Evolutionary conservation across 2,329 filamentous ascomycete genomes (phyloP).

Genomic region (Aspergillus sp.): DNA sequence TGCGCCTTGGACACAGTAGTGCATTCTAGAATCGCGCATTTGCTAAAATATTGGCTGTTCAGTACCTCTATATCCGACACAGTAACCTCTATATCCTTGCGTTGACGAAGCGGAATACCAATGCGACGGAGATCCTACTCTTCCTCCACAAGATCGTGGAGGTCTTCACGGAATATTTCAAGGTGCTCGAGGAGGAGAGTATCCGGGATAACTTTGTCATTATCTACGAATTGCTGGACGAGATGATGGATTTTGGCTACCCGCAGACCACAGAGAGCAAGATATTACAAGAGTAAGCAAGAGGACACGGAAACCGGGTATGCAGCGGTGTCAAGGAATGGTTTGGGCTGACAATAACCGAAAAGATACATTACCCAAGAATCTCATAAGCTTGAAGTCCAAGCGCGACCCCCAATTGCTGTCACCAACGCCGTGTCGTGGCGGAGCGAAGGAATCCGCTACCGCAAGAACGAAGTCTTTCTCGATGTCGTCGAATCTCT

Average conservation of each 20-base stretch:
- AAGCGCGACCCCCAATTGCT: slow-evolving; percentile 90
- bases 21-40: not conserved
- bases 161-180: slow-evolving; percentile 99
- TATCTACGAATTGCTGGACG: slow-evolving; percentile 95
- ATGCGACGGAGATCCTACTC: slow-evolving; percentile 94
- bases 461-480: slow-evolving; percentile 99
- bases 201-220: slow-evolving; percentile 99
- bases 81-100: slow-evolving; percentile 98
- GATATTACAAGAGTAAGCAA: slow-evolving; percentile 82
- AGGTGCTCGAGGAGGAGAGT: slow-evolving; percentile 95
- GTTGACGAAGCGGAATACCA: slow-evolving; percentile 96
- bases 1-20: not conserved
- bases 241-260: slow-evolving; percentile 99
- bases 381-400: slow-evolving; percentile 95
- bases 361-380: slow-evolving; percentile 91
- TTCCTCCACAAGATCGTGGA: slow-evolving; percentile 98
- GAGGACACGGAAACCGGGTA: not conserved
- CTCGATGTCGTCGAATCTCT: slow-evolving; percentile 93
- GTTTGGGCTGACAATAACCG: too few relatives aligned
- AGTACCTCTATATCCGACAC: slow-evolving; percentile 99
- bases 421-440: slow-evolving; percentile 98
- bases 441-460: slow-evolving; percentile 95
- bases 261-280: slow-evolving; percentile 97
- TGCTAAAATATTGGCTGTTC: not conserved
- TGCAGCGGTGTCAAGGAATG: too few relatives aligned